phyloP scores from a whole-genome alignment of 225 moss, liverwort and hornwort species.

The Bryum argenteum region DNA sequence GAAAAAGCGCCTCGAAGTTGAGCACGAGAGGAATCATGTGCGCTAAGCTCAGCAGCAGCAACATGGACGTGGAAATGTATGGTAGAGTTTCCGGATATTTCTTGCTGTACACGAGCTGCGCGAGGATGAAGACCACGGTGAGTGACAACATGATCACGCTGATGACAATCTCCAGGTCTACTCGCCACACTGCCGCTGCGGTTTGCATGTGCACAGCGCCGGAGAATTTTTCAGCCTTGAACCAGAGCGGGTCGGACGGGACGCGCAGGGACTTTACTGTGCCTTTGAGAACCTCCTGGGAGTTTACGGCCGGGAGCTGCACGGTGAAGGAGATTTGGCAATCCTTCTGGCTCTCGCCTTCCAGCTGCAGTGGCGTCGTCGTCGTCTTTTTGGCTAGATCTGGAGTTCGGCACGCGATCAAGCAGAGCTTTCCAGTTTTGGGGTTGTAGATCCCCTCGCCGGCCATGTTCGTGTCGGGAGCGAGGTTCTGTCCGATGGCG shows the following conservation, averaged over 20 bases:
- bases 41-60: slow-evolving; percentile 55
- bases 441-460: slow-evolving; percentile 57
- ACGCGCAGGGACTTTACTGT: slow-evolving; percentile 48
- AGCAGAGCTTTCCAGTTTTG: slow-evolving; percentile 43
- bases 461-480: slow-evolving; percentile 20
- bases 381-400: background rate
- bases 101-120: slow-evolving; percentile 56
- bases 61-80: slow-evolving; percentile 64
- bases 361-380: slow-evolving; percentile 20
- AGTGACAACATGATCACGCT: slow-evolving; percentile 65
- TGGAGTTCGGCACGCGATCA: slow-evolving; percentile 47
- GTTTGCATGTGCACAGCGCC: slow-evolving; percentile 39
- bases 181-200: slow-evolving; percentile 43
- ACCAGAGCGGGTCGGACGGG: slow-evolving; percentile 37
- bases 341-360: slow-evolving; percentile 41
- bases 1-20: slow-evolving; percentile 67
- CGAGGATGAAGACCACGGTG: slow-evolving; percentile 46
- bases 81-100: slow-evolving; percentile 61
- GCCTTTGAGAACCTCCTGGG: slow-evolving; percentile 44
- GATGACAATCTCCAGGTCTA: slow-evolving; percentile 60
- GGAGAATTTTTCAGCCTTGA: slow-evolving; percentile 47
- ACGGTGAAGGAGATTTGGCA: slow-evolving; percentile 51
- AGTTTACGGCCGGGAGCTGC: slow-evolving; percentile 42
- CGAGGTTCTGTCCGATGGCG: slow-evolving; percentile 3
- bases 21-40: slow-evolving; percentile 68